Evolutionary conservation across 345 rosid genomes (phyloP), one percentile per base, ranked within the genome.

Genomic region (Camelina hispida): DNA sequence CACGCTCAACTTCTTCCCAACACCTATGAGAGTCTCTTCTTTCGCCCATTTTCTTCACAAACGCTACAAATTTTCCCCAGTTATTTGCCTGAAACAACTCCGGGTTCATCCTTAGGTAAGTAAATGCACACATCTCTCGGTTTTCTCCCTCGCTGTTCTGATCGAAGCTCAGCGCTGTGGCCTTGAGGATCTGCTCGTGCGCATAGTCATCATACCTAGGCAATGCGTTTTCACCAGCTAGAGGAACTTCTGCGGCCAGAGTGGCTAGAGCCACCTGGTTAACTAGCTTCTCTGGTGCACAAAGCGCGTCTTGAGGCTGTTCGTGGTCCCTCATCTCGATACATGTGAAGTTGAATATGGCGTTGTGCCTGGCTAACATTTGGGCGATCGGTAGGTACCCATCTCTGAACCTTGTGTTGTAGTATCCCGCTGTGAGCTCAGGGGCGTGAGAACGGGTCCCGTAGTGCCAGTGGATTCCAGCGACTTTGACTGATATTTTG

Each of bases 391-490:
- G 97, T 25, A 95, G 87, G 81, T 92, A 95, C 4, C 99, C 97
- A 43, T 95, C 97, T 7, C 91, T 85, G 80, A 62, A 83, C 72
- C 97, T 83, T 3, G 99, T 95, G 86, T 92, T 95, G 73, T 90
- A 95, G 80, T 92, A 95, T 38, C 99, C 99, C 20, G 97, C 99
- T 4, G 97, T 95, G 64, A 95, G 99, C 80, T 95, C 99, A 20
- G 99, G 96, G 38, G 99, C 97, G 54, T 95, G 99, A 16, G 97
- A 95, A 18, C 97, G 83, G 7, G 83, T 82, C n/a, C 99, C 99
- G 2, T 89, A 95, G 66, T 95, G 99, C 97, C 99, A 95, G 70
- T 95, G 99, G 68, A 95, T 95, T 51, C 99, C 99, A 10, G 97
- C 97, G 68, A 95, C 37, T 78, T 95, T 95, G 4, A 89, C 97